Evolutionary conservation across 116 monocot species (phyloP), one percentile per base, ranked within the genome.

Genomic region (Posidonia oceanica): DNA sequence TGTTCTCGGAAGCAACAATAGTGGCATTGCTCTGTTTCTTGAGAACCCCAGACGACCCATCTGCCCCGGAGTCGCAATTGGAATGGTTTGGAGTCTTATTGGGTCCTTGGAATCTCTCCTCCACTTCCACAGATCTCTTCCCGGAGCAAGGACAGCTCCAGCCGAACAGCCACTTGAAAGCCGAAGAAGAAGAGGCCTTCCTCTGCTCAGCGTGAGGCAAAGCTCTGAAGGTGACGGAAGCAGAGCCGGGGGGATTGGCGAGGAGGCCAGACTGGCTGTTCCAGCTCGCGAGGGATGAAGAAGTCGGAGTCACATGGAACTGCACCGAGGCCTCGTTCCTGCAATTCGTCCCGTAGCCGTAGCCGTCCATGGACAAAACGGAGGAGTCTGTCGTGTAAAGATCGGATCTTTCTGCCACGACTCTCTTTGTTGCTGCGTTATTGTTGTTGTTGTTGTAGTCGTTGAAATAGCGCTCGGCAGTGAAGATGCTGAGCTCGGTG

Each of bases 391-490:
- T 10, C 7, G 72, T 61, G 44, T 72, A 6, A 74, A 70, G 71
- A 59, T 72, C 52, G 75, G 14, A 75, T 22, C 58, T 69, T 63
- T 70, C 77, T n/a, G 71, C 36, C 23, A 61, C 14, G 61, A 23
- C 4, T 36, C 14, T 20, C 11, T 21, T 13, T 7, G 57, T 57
- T 20, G 16, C 18, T 1, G 5, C 44, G 12, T 18, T 61, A 39
- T 15, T 44, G 20, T 57, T 36, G 69, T 23, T 59, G 63, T 73
- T n/a, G n/a, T 73, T 8, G 59, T 29, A 40, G 36, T 75, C 85
- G 58, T 75, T 81, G 80, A 91, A 87, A 81, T 91, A 91, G 21
- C 81, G 76, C 62, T 87, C 80, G 39, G 91, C 87, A 38, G 76
- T 72, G 76, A 91, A 91, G 83, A 91, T 81, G 79, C 85, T 69